Conservation (phyloP, 2,329 filamentous ascomycete genomes). For the Pseudophaeomoniella oleicola region DNA sequence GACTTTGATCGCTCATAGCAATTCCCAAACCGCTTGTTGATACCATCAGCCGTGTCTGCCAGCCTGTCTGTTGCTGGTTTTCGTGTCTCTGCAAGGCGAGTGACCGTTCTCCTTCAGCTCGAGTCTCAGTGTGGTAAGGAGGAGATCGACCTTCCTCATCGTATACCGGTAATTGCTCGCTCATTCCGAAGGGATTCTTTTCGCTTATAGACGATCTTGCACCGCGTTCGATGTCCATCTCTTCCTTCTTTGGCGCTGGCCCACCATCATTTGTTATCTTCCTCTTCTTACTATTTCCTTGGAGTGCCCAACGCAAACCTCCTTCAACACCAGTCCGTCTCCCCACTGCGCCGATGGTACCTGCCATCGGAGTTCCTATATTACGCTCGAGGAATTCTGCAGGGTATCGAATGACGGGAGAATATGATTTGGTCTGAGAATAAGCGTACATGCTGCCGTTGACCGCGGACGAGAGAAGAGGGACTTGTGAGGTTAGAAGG, state of each 20-base stretch:
- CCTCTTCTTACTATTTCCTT: slow-evolving; percentile 12
- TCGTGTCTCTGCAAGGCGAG: slow-evolving; percentile 11
- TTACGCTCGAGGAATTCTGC: slow-evolving; percentile 85
- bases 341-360: slow-evolving; percentile 71
- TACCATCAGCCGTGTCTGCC: slow-evolving; percentile 75
- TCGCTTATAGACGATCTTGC: slow-evolving; percentile 7
- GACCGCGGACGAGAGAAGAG: slow-evolving; percentile 70
- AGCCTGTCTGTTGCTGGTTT: slow-evolving; percentile 30
- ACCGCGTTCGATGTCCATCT: slow-evolving; percentile 5
- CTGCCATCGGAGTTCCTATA: slow-evolving; percentile 66
- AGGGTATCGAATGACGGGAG: slow-evolving; percentile 66
- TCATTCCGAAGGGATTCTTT: slow-evolving; percentile 45
- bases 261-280: slow-evolving; percentile 3
- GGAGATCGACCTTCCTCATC: slow-evolving; percentile 43
- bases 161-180: slow-evolving; percentile 70
- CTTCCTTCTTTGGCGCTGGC: slow-evolving; percentile 12
- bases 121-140: slow-evolving; percentile 6
- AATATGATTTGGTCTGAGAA: slow-evolving; percentile 76
- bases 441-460: slow-evolving; percentile 76
- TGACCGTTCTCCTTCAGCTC: slow-evolving; percentile 5
- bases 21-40: slow-evolving; percentile 83
- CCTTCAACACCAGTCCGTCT: slow-evolving; percentile 78
- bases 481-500: slow-evolving; percentile 76
- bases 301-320: slow-evolving; percentile 69
- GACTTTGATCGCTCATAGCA: slow-evolving; percentile 77